phyloP scores from a whole-genome alignment of 73 alveolate genomes.

The Uronychia setigera region DNA sequence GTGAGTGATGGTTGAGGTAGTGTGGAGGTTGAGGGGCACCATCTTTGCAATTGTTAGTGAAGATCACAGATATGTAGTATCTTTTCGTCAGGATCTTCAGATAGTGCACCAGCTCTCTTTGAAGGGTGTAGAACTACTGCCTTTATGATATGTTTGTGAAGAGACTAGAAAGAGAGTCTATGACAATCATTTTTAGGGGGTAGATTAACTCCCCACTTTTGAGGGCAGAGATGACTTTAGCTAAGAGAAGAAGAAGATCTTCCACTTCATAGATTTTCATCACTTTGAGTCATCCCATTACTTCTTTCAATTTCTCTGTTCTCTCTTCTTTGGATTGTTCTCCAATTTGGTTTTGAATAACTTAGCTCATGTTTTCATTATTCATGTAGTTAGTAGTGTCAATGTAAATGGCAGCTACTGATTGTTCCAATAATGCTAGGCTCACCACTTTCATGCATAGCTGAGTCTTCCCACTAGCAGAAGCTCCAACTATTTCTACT shows the following conservation, averaged over 20 bases:
- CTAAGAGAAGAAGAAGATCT: slow-evolving; percentile 33
- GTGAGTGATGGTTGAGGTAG: too few species aligned
- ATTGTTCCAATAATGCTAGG: slow-evolving; percentile 43
- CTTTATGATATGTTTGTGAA: slow-evolving; percentile 19
- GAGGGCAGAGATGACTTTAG: slow-evolving; percentile 31
- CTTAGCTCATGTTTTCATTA: slow-evolving; percentile 14
- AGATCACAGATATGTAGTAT: slow-evolving; percentile 43
- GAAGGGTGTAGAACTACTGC: slow-evolving; percentile 5
- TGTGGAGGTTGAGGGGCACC: too few species aligned
- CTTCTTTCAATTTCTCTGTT: slow-evolving; percentile 16
- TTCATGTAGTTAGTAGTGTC: slow-evolving; percentile 68
- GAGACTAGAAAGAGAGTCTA: slow-evolving; percentile 48
- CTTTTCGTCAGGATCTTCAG: slow-evolving; percentile 21
- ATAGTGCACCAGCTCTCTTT: slow-evolving; percentile 44
- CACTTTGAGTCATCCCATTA: slow-evolving; percentile 34
- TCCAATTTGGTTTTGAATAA: slow-evolving; percentile 18
- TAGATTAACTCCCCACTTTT: slow-evolving; percentile 4
- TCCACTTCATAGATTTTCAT: slow-evolving; percentile 48
- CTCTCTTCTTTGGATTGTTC: slow-evolving; percentile 7
- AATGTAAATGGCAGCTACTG: slow-evolving; percentile 42
- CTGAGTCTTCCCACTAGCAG: slow-evolving; percentile 63
- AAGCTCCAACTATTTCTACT: slow-evolving; percentile 55
- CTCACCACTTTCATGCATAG: slow-evolving; percentile 50
- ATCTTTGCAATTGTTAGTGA: slow-evolving; percentile 48
- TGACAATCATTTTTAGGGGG: slow-evolving; percentile 44